Base-by-base conservation (phyloP, 2,329 filamentous ascomycete genomes). In the Calonectria pteridis region DNA sequence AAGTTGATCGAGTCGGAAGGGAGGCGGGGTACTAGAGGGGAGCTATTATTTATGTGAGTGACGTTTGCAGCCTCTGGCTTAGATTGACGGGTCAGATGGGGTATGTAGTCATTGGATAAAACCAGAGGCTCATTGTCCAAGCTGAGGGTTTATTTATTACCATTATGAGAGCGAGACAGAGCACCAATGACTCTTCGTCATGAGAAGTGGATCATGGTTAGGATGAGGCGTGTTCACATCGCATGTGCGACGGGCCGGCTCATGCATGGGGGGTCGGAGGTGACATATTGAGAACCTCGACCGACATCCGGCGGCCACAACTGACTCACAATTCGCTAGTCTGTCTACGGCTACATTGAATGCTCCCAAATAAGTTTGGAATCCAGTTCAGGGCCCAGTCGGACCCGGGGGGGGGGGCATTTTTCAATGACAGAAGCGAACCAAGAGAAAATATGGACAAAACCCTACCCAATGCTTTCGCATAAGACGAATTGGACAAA, bases 221-320 rank as follows among this genome's bases (percentile, higher is more conserved):
- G 59, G 49, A 58, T 28, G 64, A 63, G 64, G 51, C 69, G 64
- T 51, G 40, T 43, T 50, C 63, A 63, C 55, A 55, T 53, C 28
- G 28, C 59, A 71, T 71, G 69, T 69, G 78, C 78, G 79, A 79
- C 77, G 77, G 72, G 73, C 78, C 75, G 78, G 75, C 77, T 71
- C 72, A 77, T 78, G 75, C 68, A 75, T 71, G 70, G 72, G 67
- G 72, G 72, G 70, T 72, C 74, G 73, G 69, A 75, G 70, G 37
- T 65, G 71, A 76, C 71, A 69, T 66, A 73, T 74, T 72, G 67
- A 77, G 64, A 70, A 59, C 49, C 35, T 50, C 33, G 67, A 73
- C 78, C 78, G 78, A 80, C 76, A 78, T 80, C 79, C 77, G 77
- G 66, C 50, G 23, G 35, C 66, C 20, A 46, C 20, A 63, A 66